A percentile compares a stretch with the other conserved stretches of the same genome.
These are phyloP conservation scores for Stagonosporopsis cucurbitacearum DNA, from an alignment of 2,329 filamentous ascomycete genomes.

Conservation along the genomic window DNA sequence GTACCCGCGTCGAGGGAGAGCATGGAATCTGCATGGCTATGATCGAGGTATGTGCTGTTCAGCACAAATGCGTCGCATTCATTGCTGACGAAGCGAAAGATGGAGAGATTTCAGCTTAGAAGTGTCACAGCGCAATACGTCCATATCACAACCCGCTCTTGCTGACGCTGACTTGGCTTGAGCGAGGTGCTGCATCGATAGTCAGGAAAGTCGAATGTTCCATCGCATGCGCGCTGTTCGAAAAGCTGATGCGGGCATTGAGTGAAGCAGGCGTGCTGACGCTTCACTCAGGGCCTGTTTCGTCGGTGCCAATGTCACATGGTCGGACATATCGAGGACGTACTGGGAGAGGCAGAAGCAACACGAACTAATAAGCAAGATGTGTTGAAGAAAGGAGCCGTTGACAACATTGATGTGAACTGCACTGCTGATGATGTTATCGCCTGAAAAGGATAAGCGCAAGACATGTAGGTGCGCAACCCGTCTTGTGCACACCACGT, in stretches of 20 bases:
- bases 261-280: neutral
- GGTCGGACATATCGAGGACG: neutral
- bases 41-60: neutral
- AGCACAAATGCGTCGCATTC: neutral
- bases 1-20: neutral
- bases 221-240: neutral
- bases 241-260: neutral
- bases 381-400: neutral
- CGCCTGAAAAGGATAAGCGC: neutral
- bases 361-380: neutral
- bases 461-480: slow-evolving; percentile 9
- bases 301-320: neutral
- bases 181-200: neutral
- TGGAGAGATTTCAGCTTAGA: neutral
- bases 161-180: neutral
- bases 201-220: neutral
- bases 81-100: neutral
- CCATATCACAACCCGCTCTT: neutral
- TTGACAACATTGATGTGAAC: neutral
- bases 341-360: neutral
- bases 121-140: too few species aligned
- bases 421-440: neutral
- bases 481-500: too few species aligned
- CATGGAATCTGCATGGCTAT: neutral
- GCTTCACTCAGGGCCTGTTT: too few species aligned